A percentile compares a stretch with the other conserved stretches of the same genome.
Conservation (phyloP, 1,284 basidiomycete genomes). For the Phaffia rhodozyma region DNA sequence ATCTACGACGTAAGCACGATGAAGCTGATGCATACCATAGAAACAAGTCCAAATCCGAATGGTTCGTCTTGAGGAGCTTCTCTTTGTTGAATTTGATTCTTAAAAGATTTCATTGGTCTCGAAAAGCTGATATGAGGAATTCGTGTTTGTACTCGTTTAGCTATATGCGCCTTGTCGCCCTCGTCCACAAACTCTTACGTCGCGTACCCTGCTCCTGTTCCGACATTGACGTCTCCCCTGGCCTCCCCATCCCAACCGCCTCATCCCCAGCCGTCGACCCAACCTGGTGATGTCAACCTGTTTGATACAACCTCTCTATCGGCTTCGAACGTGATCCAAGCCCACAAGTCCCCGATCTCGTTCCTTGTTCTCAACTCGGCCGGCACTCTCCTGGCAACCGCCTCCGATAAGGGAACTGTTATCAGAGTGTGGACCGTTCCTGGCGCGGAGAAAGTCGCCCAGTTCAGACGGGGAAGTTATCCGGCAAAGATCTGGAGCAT, state of each 20-base stretch:
- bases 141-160: slow-evolving; percentile 29
- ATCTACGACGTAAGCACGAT: slow-evolving; percentile 99
- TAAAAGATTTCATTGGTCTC: neutral
- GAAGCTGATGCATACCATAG: slow-evolving; percentile 93
- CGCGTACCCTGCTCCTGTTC: slow-evolving; percentile 88
- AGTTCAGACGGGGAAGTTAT: slow-evolving; percentile 82
- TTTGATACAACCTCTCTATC: slow-evolving; percentile 86
- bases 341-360: slow-evolving; percentile 89
- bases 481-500: slow-evolving; percentile 80
- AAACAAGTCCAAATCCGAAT: slow-evolving; percentile 89
- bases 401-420: slow-evolving; percentile 91
- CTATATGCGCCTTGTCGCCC: slow-evolving; percentile 87
- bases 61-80: slow-evolving; percentile 41
- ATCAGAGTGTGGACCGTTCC: slow-evolving; percentile 91
- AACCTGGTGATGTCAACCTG: slow-evolving; percentile 71
- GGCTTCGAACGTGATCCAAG: slow-evolving; percentile 90
- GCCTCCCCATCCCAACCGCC: slow-evolving; percentile 40
- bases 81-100: neutral
- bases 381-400: slow-evolving; percentile 84
- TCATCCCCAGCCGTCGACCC: slow-evolving; percentile 39
- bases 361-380: slow-evolving; percentile 73
- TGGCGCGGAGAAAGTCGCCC: slow-evolving; percentile 81
- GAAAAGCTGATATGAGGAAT: neutral
- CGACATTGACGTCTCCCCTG: slow-evolving; percentile 56
- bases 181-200: slow-evolving; percentile 93